Conservation (phyloP, 805 yeast genomes). For the Candida ovalis region DNA sequence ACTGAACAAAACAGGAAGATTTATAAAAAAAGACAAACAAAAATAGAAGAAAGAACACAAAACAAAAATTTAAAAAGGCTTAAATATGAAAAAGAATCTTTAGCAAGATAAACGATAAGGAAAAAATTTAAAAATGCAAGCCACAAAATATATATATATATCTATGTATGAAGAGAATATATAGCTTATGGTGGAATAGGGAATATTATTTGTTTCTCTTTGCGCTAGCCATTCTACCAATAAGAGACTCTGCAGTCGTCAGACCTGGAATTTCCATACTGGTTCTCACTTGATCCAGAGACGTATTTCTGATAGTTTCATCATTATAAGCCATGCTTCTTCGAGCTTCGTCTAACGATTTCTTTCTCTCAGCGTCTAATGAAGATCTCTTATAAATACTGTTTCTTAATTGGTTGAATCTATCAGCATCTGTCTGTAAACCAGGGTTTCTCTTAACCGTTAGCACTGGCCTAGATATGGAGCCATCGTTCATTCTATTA, state of each 20-base stretch:
- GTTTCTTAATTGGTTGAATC: slow-evolving; percentile 16
- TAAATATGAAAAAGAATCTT: neutral
- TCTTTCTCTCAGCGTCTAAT: slow-evolving; percentile 17
- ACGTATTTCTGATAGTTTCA: slow-evolving; percentile 18
- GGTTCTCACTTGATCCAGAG: slow-evolving; percentile 30
- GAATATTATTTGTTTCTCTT: neutral
- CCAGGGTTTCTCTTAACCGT: slow-evolving; percentile 23
- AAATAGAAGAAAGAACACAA: neutral
- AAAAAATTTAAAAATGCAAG: neutral
- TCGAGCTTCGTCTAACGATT: slow-evolving; percentile 26
- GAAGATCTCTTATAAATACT: slow-evolving; percentile 18
- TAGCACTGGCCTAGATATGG: slow-evolving; percentile 31
- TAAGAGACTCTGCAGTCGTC: slow-evolving; percentile 33
- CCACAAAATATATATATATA: neutral
- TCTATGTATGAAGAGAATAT: too few species aligned
- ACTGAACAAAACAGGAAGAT: too few species aligned
- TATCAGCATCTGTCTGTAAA: slow-evolving; percentile 20
- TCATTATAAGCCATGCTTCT: slow-evolving; percentile 16
- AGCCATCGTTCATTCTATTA: slow-evolving; percentile 23
- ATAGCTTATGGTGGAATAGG: too few species aligned
- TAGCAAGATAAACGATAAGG: neutral
- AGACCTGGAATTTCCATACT: slow-evolving; percentile 37
- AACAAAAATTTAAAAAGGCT: neutral
- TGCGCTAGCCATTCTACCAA: slow-evolving; percentile 23
- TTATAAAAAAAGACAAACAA: neutral